Base-by-base conservation (phyloP, 1,139 yeast genomes). In the Yamadazyma epiphylla region DNA sequence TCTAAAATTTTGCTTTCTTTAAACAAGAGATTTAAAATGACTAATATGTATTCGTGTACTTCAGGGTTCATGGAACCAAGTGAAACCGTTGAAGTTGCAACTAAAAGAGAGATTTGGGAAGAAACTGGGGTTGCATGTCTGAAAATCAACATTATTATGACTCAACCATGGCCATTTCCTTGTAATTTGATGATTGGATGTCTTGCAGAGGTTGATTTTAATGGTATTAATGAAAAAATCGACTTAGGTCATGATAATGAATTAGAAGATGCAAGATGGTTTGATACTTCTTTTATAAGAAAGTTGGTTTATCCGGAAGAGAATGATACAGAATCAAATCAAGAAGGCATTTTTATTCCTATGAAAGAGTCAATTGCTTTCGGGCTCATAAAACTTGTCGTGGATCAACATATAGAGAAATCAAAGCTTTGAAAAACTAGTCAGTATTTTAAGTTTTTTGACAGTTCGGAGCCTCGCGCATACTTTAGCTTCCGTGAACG, bases 151-250 rank as follows among this genome's bases (percentile, higher is more conserved):
- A 69, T 88, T 30, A 61, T 80, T 19, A 67, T 77, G 50, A 75
- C 91, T 6, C 96, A 88, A 55, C 96, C 96, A 5, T 88, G 96
- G 96, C 98, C 97, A 15, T 89, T 79, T 58, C 97, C 97, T 1
- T 87, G 87, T 1, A 88, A 84, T 51, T 59, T 91, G 47, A 89
- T 89, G 97, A 72, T 91, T 45, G 97, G 97, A 8, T 88, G 96
- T 55, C 55, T 88, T 35, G 96, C 86, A 0, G 67, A 70, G 22
- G 83, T 80, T 2, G 84, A 80, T 7, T 77, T 76, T 47, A 69
- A 79, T 42, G 83, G 80, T 0, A 54, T 43, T 10, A 70, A 77
- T 46, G 87, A 80, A 46, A 46, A 50, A 5, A 81, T 89, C 42
- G 67, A 81, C 46, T 63, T 87, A 37, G 86, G 80, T 16, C 87